Evolutionary conservation across 2,329 filamentous ascomycete species (phyloP), one percentile per base, ranked within the genome.

Genomic region (Curvularia lunata): DNA sequence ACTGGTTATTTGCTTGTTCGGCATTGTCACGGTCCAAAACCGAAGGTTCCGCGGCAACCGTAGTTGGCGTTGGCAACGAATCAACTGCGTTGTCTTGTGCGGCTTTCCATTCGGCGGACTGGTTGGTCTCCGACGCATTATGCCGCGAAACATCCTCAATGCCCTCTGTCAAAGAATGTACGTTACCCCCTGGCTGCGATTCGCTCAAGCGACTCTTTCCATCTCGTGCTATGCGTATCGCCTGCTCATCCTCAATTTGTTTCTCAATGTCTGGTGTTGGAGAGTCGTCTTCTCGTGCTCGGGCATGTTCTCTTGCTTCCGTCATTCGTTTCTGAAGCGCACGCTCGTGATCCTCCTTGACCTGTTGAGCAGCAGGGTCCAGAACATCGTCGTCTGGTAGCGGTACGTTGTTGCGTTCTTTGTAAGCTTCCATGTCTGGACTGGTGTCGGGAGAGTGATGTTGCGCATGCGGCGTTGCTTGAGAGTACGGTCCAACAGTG

Each of bases 391-490:
- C 75, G 30, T 58, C 58, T 59, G 73, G 56, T 58, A 71, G 19
- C 58, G 67, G 55, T 32, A 63, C 46, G 62, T 70, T 62, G 61
- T 69, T 38, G 61, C 62, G 72, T 27, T 78, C 77, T 9, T 74
- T 77, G 56, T 80, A 79, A 46, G 78, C 74, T 27, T 79, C 89
- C 53, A 89, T 85, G 53, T 90, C 89, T 1, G 89, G 88, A 66
- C 89, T 92, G 1, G 90, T 92, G 64, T 89, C 88, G 1, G 89
- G 86, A 1, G 90, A 92, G 6, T 83, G 84, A 61, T 89, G 85
- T 58, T 88, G 84, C 38, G 88, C 83, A 34, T 84, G 85, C 1
- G 91, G 89, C 0, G 91, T 95, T 21, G 88, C 86, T 53, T 87
- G 87, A 42, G 90, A 92, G 66, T 88, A 88, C 1, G 88, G 84